A percentile compares a stretch with the other conserved stretches of the same genome.
These are phyloP conservation scores for Euptelea pleiosperma DNA, from an alignment of 164 flowering plant genomes.

Conservation along the genomic window DNA sequence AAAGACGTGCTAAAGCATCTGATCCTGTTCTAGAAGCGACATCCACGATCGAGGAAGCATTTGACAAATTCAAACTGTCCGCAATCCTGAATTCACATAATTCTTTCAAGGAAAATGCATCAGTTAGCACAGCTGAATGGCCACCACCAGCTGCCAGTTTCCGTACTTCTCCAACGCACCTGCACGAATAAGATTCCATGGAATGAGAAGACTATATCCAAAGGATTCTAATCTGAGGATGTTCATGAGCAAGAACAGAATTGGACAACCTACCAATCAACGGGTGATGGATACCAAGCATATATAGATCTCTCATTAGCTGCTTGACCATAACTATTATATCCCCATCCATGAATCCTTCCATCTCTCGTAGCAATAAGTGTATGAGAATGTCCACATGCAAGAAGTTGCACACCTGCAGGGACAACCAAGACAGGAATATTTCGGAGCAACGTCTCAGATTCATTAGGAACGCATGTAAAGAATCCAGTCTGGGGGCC, in stretches of 20 bases:
- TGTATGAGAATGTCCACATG: conserved; percentile 96
- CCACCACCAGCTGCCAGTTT: conserved; percentile 99
- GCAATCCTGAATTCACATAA: too few relatives aligned
- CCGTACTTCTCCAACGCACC: conserved; percentile 93
- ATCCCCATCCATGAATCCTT: conserved; percentile 94
- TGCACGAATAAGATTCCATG: conserved; percentile 24
- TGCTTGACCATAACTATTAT: conserved; percentile 95
- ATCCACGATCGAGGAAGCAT: conserved; percentile 79
- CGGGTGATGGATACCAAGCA: conserved; percentile 98
- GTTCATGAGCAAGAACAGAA: not conserved
- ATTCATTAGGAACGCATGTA: conserved; percentile 53
- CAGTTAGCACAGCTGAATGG: conserved; percentile 95
- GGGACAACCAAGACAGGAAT: conserved; percentile 80
- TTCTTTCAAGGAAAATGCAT: conserved; percentile 90
- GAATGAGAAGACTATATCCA: not conserved
- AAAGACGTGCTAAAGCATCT: conserved; percentile 92
- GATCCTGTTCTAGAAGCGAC: conserved; percentile 84
- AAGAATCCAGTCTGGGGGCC: conserved; percentile 81
- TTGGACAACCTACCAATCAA: conserved; percentile 66
- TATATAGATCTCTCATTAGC: conserved; percentile 79
- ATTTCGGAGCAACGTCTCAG: conserved; percentile 63
- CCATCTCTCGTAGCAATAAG: conserved; percentile 77
- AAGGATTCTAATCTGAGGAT: not conserved
- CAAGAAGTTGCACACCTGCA: conserved; percentile 63
- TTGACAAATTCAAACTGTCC: too few relatives aligned